Evolutionary conservation across 352 stramenopile genomes (phyloP).

Genomic region (Phytophthora sojae): DNA sequence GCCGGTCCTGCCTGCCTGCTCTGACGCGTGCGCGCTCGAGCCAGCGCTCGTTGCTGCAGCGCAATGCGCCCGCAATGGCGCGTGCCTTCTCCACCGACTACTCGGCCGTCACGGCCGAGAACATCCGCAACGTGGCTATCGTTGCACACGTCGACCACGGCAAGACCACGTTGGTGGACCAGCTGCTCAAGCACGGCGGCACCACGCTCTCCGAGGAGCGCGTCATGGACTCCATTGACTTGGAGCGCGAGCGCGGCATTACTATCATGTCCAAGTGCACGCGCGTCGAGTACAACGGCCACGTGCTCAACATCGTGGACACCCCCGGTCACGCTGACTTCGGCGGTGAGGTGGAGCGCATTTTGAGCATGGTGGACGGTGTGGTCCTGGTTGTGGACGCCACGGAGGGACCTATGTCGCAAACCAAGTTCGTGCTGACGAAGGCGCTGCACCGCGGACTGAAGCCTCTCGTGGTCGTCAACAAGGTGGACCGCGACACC

Average conservation of each 20-base stretch:
- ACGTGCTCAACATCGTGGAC: conserved; percentile 98
- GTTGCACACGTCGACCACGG: conserved; percentile 98
- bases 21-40: conserved; percentile 44
- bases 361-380: conserved; percentile 97
- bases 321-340: conserved; percentile 99
- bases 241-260: conserved; percentile 98
- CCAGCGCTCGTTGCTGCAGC: conserved; percentile 44
- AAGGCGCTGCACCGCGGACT: conserved; percentile 94
- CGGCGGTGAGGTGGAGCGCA: conserved; percentile 97
- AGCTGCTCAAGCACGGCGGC: conserved; percentile 96
- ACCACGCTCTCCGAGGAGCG: conserved; percentile 88
- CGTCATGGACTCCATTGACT: conserved; percentile 98
- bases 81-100: conserved; percentile 60
- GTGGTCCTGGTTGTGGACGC: conserved; percentile 98
- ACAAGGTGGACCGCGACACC: conserved; percentile 98
- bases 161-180: conserved; percentile 98
- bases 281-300: conserved; percentile 93
- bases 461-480: conserved; percentile 97
- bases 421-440: conserved; percentile 99
- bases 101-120: conserved; percentile 44
- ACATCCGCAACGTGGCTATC: conserved; percentile 92
- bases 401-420: conserved; percentile 96
- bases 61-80: conserved; percentile 33
- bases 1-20: conserved; percentile 53
- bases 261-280: conserved; percentile 99